Percentiles rank a stretch among this genome's conserved stretches.
These are phyloP conservation scores for Saccharomycopsis sp. DNA, from an alignment of 805 yeast species.

Conservation along the genomic window DNA sequence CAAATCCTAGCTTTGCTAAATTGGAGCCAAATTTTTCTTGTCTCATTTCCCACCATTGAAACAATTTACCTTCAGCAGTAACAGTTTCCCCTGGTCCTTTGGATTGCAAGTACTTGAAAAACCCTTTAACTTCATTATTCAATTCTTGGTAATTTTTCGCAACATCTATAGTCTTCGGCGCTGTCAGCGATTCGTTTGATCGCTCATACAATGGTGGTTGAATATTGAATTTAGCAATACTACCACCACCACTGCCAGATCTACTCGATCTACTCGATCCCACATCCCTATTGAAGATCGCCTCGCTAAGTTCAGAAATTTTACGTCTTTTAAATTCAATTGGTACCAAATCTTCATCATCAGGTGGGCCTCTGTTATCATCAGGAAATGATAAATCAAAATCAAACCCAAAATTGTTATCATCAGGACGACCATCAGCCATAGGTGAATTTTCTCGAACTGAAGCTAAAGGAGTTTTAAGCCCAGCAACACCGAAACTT, in stretches of 20 bases:
- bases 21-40: too few relatives aligned
- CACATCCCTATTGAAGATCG: too few relatives aligned
- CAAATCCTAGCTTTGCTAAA: slow-evolving; percentile 8
- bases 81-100: not conserved
- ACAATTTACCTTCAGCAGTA: too few relatives aligned
- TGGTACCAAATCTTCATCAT: not conserved
- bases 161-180: not conserved
- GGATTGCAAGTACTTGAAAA: slow-evolving; percentile 1
- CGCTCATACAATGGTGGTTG: slow-evolving; percentile 5
- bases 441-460: too few relatives aligned
- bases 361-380: not conserved
- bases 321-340: too few relatives aligned
- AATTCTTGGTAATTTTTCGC: slow-evolving; percentile 2
- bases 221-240: not conserved
- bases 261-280: not conserved
- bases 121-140: slow-evolving; percentile 2
- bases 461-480: too few relatives aligned
- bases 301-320: too few relatives aligned
- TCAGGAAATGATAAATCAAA: slow-evolving; percentile 1
- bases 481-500: too few relatives aligned
- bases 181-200: not conserved
- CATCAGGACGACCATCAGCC: too few relatives aligned
- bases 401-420: too few relatives aligned
- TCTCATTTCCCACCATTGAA: too few relatives aligned
- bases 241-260: not conserved